A percentile compares a stretch with the other conserved stretches of the same genome.
phyloP scores from a whole-genome alignment of 306 rosid species.

The Gillenia trifoliata region DNA sequence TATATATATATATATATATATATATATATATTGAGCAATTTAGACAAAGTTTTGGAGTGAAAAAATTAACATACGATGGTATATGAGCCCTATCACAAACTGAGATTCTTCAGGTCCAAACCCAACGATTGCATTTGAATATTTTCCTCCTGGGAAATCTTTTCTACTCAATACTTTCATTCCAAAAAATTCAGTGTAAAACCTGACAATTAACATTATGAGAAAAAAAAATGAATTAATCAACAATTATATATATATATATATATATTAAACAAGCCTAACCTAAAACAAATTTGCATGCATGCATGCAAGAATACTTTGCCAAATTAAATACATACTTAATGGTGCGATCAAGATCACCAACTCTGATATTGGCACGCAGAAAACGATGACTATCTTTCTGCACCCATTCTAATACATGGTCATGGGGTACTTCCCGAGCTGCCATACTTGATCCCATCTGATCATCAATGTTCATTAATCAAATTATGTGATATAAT shows the following conservation, averaged over 20 bases:
- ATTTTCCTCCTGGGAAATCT: conserved; percentile 51
- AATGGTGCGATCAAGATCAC: conserved; percentile 66
- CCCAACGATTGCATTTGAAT: conserved; percentile 59
- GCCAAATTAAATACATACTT: conserved; percentile 31
- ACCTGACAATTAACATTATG: conserved; percentile 24
- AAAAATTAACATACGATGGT: conserved; percentile 36
- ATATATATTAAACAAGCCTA: background rate
- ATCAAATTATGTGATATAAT: no score
- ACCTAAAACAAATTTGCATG: background rate
- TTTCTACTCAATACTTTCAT: conserved; percentile 55
- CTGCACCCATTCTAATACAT: conserved; percentile 52
- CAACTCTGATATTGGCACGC: conserved; percentile 62
- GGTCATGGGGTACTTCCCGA: background rate
- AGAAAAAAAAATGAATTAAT: background rate
- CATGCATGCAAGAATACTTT: background rate
- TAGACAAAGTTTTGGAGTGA: background rate
- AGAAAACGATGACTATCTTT: conserved; percentile 54
- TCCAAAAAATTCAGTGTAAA: conserved; percentile 54
- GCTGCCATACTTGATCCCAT: background rate
- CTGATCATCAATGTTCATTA: background rate
- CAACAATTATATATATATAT: background rate
- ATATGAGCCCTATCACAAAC: conserved; percentile 55
- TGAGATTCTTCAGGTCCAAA: conserved; percentile 53
- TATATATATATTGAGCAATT: background rate
- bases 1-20: no score